phyloP scores from a whole-genome alignment of 176 grass and related monocot genomes.

The Luzula sylvatica region DNA sequence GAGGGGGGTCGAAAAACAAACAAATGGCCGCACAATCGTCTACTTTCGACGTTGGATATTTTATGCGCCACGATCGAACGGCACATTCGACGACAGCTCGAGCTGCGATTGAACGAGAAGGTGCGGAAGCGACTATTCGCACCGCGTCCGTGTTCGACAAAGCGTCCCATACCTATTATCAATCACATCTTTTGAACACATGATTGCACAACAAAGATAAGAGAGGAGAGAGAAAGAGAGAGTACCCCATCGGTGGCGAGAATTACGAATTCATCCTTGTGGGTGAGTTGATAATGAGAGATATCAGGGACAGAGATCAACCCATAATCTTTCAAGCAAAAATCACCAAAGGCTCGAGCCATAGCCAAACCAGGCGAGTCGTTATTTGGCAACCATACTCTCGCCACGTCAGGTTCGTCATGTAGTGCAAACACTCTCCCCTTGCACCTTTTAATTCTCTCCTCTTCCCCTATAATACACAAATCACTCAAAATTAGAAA shows the following conservation, averaged over 20 bases:
- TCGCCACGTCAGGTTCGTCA: conserved; percentile 65
- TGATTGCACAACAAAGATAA: too few species aligned
- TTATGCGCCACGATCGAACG: conserved; percentile 44
- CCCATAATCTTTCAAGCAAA: conserved; percentile 81
- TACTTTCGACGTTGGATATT: conserved; percentile 56
- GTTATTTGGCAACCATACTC: conserved; percentile 81
- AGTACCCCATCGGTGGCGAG: conserved; percentile 78
- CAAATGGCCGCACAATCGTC: conserved; percentile 80
- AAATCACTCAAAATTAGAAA: conserved; percentile 12
- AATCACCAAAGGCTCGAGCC: conserved; percentile 90
- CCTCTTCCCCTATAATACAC: conserved; percentile 53
- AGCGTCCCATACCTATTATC: conserved; percentile 69
- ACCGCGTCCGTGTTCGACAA: conserved; percentile 70
- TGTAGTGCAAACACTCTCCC: conserved; percentile 86
- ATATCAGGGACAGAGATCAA: conserved; percentile 74
- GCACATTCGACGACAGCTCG: conserved; percentile 49
- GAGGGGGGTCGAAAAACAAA: conserved; percentile 48
- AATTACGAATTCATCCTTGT: conserved; percentile 72
- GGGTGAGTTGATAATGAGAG: conserved; percentile 36
- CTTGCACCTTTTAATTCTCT: conserved; percentile 55
- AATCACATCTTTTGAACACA: too few species aligned
- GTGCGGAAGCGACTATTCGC: conserved; percentile 41
- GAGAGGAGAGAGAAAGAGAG: background rate
- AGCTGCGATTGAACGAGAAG: conserved; percentile 40
- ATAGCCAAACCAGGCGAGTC: conserved; percentile 78